A percentile compares a stretch with the other conserved stretches of the same genome.
phyloP scores from a whole-genome alignment of 1,284 basidiomycete species.

The Puccinia hordei region DNA sequence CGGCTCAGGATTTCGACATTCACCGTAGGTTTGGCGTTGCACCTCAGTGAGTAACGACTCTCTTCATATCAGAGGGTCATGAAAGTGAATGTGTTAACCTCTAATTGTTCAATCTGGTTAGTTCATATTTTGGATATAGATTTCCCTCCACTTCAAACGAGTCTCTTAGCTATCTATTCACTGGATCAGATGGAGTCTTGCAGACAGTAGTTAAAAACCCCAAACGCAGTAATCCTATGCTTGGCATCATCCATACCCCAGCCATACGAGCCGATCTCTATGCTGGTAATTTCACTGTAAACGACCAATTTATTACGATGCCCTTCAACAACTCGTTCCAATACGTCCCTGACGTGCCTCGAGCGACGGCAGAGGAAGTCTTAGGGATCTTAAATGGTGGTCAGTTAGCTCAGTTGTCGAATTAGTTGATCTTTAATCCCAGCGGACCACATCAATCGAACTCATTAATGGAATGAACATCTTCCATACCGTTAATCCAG shows the following conservation, averaged over 20 bases:
- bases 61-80: not conserved
- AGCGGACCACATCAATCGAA: not conserved
- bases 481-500: not conserved
- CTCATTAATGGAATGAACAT: not conserved
- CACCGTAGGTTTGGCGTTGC: constrained; percentile 53
- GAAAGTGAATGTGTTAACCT: constrained; percentile 5
- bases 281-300: constrained; percentile 56
- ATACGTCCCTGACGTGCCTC: constrained; percentile 59
- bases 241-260: constrained; percentile 56
- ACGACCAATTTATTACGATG: constrained; percentile 66
- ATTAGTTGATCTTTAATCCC: not conserved
- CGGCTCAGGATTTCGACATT: constrained; percentile 53
- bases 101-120: not conserved
- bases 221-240: constrained; percentile 48
- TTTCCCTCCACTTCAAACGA: constrained; percentile 45
- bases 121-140: constrained; percentile 44
- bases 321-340: constrained; percentile 64
- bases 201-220: constrained; percentile 51
- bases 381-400: constrained; percentile 54
- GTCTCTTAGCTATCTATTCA: constrained; percentile 54
- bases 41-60: constrained; percentile 52
- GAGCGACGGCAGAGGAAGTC: constrained; percentile 51
- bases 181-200: constrained; percentile 51
- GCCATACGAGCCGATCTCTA: constrained; percentile 57
- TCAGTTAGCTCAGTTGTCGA: constrained; percentile 1